phyloP scores from a whole-genome alignment of 352 stramenopile species.

The Blastocystis sp. region DNA sequence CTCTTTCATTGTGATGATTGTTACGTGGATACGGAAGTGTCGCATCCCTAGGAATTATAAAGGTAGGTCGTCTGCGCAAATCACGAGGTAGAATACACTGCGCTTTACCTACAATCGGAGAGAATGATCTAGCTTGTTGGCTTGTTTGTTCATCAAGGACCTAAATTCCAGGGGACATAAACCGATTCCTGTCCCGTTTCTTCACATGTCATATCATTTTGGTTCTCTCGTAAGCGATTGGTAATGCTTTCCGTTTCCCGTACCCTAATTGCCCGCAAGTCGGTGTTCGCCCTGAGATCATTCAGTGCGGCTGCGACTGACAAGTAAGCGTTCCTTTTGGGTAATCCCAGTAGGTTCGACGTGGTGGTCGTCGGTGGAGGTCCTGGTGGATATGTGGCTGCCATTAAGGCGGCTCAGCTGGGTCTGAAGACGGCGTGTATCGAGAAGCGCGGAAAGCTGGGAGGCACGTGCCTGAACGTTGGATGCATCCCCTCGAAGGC shows the following conservation, averaged over 20 bases:
- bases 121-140: no score
- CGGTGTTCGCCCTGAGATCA: background rate
- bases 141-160: background rate
- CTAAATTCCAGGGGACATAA: background rate
- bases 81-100: background rate
- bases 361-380: constrained; percentile 83
- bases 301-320: constrained; percentile 48
- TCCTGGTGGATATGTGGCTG: constrained; percentile 91
- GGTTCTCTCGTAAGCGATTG: background rate
- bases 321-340: background rate
- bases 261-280: background rate
- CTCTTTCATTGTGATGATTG: no score
- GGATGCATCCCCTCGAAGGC: constrained; percentile 97
- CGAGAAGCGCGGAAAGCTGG: constrained; percentile 84
- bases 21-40: no score
- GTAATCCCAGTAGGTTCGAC: constrained; percentile 57
- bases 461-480: constrained; percentile 94
- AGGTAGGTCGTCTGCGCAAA: background rate
- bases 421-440: constrained; percentile 93
- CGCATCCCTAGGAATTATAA: background rate
- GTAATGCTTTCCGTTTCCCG: constrained; percentile 14
- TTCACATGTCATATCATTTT: no score
- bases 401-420: constrained; percentile 92
- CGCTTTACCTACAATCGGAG: background rate
- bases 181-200: background rate